Evolutionary conservation across 768 basidiomycete genomes (phyloP).

Genomic region (Coprinellus aureogranulatus): DNA sequence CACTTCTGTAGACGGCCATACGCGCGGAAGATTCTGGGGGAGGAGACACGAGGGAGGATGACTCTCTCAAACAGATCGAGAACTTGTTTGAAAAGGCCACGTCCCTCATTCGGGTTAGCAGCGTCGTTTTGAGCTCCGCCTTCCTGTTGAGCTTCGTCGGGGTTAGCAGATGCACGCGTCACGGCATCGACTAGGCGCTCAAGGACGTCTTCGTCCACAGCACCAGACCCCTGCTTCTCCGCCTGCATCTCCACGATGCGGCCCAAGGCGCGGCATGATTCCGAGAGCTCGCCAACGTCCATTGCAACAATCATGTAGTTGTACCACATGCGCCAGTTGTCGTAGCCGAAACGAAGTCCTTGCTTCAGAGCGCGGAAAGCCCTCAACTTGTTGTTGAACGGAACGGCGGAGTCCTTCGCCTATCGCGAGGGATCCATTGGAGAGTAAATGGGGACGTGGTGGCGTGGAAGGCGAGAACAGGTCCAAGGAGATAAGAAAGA

Average conservation of each 20-base stretch:
- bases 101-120: constrained; percentile 59
- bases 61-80: constrained; percentile 69
- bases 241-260: constrained; percentile 80
- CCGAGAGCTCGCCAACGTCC: constrained; percentile 89
- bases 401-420: constrained; percentile 26
- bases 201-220: constrained; percentile 84
- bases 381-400: constrained; percentile 75
- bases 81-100: constrained; percentile 66
- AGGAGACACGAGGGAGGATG: constrained; percentile 79
- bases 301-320: constrained; percentile 95
- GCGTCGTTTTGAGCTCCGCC: constrained; percentile 23
- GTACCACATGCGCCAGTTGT: constrained; percentile 97
- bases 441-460: neutral
- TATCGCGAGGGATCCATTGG: too few species aligned
- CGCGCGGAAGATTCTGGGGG: constrained; percentile 76
- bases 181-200: constrained; percentile 88
- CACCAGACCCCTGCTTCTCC: constrained; percentile 44
- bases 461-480: neutral
- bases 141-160: constrained; percentile 33
- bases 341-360: constrained; percentile 78
- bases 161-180: constrained; percentile 49
- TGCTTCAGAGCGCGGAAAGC: constrained; percentile 93
- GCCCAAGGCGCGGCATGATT: constrained; percentile 79
- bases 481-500: neutral
- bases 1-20: constrained; percentile 80